phyloP scores from a whole-genome alignment of 2,329 filamentous ascomycete genomes.

The Xylariaceae sp. region DNA sequence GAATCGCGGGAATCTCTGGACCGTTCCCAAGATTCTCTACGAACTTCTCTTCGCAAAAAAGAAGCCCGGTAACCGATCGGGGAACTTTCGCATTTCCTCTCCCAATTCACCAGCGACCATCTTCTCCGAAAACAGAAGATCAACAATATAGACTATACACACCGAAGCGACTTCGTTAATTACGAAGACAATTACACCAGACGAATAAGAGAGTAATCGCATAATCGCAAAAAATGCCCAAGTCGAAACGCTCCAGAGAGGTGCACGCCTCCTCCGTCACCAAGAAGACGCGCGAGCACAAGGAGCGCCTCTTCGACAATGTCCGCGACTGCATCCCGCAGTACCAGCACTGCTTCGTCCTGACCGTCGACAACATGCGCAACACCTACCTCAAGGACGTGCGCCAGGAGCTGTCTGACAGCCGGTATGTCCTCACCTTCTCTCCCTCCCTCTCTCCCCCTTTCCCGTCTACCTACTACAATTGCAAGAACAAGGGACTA shows the following conservation, averaged over 20 bases:
- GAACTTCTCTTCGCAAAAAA: background rate
- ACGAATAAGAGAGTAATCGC: background rate
- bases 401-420: constrained; percentile 75
- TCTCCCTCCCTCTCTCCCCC: background rate
- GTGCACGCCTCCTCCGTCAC: constrained; percentile 85
- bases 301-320: constrained; percentile 80
- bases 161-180: background rate
- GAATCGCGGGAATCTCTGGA: constrained; percentile 1
- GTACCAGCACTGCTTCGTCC: constrained; percentile 90
- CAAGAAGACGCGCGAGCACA: constrained; percentile 92
- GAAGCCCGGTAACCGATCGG: background rate
- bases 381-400: constrained; percentile 95
- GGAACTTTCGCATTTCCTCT: background rate
- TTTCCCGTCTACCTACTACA: too few relatives aligned
- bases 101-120: background rate
- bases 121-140: background rate
- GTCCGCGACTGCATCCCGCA: constrained; percentile 79
- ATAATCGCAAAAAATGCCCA: constrained; percentile 66
- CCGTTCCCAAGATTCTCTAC: background rate
- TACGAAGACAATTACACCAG: background rate
- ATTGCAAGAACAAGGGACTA: constrained; percentile 47
- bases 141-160: background rate
- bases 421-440: constrained; percentile 61
- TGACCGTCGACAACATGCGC: constrained; percentile 94
- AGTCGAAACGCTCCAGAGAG: constrained; percentile 88